These are phyloP conservation scores for Ceriops decandra DNA, from an alignment of 345 rosid species.

Conservation along the genomic window DNA sequence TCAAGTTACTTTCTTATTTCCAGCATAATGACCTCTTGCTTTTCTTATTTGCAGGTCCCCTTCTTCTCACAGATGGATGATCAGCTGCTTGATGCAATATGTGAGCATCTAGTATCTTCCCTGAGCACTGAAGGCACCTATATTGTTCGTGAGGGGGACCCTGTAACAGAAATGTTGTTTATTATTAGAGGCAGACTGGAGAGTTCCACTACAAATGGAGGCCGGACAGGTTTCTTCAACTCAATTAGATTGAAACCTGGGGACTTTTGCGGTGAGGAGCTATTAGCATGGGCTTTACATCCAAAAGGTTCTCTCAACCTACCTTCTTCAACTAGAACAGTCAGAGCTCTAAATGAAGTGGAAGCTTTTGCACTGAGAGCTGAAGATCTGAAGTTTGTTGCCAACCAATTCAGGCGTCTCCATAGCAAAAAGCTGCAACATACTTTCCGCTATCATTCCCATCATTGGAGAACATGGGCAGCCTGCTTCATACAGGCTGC, in stretches of 20 bases:
- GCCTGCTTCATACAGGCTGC: constrained; percentile 23
- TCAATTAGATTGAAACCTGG: constrained; percentile 51
- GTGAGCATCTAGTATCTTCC: constrained; percentile 56
- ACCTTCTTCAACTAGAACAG: constrained; percentile 64
- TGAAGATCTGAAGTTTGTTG: constrained; percentile 60
- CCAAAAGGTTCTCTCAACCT: constrained; percentile 49
- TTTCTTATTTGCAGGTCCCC: constrained; percentile 41
- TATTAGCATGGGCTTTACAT: constrained; percentile 59
- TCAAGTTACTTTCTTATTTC: not conserved
- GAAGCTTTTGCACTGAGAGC: constrained; percentile 64
- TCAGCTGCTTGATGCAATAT: constrained; percentile 65
- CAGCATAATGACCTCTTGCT: not conserved
- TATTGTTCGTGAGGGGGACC: constrained; percentile 65
- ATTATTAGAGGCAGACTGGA: constrained; percentile 60
- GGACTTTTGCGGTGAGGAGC: constrained; percentile 66
- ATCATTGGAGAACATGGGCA: constrained; percentile 42
- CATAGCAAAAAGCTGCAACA: constrained; percentile 66
- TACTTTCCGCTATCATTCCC: constrained; percentile 58
- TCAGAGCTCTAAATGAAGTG: constrained; percentile 52
- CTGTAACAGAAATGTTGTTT: constrained; percentile 58
- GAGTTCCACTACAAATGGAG: constrained; percentile 63
- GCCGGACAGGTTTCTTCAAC: constrained; percentile 61
- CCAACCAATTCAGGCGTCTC: constrained; percentile 57
- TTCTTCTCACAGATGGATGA: constrained; percentile 71
- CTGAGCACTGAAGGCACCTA: constrained; percentile 58